Conservation (phyloP, 2,329 filamentous ascomycete species). For the Coniella lustricola region DNA sequence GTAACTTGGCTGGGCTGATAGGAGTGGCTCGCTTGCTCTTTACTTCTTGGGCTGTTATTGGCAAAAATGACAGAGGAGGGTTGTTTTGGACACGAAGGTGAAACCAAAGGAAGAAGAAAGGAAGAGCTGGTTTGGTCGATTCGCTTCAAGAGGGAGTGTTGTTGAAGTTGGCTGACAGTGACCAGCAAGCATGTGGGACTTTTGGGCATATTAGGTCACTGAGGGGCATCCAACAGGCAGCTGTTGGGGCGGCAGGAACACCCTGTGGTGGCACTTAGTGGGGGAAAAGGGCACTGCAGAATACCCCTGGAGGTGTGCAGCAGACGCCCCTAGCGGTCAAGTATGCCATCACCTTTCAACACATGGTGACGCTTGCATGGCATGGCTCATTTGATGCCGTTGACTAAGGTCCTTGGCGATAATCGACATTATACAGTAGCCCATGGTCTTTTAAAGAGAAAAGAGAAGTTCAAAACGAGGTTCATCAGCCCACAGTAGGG, state of each 20-base stretch:
- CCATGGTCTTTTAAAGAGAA: too few relatives aligned
- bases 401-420: too few relatives aligned
- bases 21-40: too few relatives aligned
- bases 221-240: conserved; percentile 1
- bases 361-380: too few relatives aligned
- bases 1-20: too few relatives aligned
- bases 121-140: not conserved
- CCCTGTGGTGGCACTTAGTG: not conserved
- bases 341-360: too few relatives aligned
- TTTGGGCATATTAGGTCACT: conserved; percentile 11
- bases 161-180: not conserved
- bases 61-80: too few relatives aligned
- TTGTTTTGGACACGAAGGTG: too few relatives aligned
- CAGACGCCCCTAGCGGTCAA: not conserved
- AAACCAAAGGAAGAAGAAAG: too few relatives aligned
- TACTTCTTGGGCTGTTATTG: too few relatives aligned
- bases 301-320: not conserved
- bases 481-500: conserved; percentile 10
- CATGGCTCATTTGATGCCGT: too few relatives aligned
- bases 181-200: not conserved
- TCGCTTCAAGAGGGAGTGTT: conserved; percentile 14
- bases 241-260: not conserved
- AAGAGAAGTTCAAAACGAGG: not conserved
- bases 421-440: too few relatives aligned
- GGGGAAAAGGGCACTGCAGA: not conserved